Evolutionary conservation across 2,329 filamentous ascomycete species (phyloP).

Genomic region (Xylaria hypoxylon): DNA sequence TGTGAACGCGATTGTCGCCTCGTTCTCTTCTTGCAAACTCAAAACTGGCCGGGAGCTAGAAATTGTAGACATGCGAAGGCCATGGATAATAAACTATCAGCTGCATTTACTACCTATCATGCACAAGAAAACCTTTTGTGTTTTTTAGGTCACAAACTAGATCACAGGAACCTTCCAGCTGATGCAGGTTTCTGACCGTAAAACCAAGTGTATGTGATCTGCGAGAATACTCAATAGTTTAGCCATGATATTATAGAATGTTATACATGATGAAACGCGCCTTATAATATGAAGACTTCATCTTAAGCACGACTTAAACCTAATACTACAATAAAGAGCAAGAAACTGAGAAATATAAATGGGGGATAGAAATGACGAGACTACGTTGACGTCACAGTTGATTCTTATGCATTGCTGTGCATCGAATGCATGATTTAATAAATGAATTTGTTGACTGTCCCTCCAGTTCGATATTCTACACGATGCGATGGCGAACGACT

Average conservation of each 20-base stretch:
- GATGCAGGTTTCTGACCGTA: too few species aligned
- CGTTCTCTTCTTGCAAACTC: not conserved
- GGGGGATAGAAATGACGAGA: not conserved
- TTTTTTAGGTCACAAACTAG: not conserved
- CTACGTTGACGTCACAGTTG: not conserved
- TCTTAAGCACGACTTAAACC: too few species aligned
- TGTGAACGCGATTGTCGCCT: not conserved
- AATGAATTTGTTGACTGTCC: conserved; percentile 22
- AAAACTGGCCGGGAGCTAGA: not conserved
- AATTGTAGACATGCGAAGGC: too few species aligned
- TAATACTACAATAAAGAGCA: not conserved
- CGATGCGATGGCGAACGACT: conserved; percentile 23
- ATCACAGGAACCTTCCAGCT: too few species aligned
- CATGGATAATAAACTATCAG: not conserved
- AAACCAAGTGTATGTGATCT: not conserved
- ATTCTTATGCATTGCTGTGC: not conserved
- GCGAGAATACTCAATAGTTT: not conserved
- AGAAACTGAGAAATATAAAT: not conserved
- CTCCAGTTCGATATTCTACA: conserved; percentile 31
- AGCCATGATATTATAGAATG: not conserved
- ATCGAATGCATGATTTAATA: conserved; percentile 10
- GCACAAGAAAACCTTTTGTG: not conserved
- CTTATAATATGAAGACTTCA: not conserved
- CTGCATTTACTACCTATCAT: not conserved
- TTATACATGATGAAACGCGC: not conserved